Evolutionary conservation across 2,329 filamentous ascomycete species (phyloP).

Genomic region (Monosporascus sp.): DNA sequence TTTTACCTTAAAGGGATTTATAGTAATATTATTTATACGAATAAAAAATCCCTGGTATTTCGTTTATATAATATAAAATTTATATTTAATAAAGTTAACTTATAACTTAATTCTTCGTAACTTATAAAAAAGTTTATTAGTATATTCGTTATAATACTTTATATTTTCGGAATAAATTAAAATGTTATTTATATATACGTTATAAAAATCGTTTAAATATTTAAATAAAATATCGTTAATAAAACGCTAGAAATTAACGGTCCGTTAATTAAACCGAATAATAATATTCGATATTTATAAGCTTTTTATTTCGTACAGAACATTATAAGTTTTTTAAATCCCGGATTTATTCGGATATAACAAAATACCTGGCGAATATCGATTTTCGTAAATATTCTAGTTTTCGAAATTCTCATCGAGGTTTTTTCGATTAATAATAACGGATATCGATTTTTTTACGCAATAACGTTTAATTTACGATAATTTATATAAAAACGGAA

Average conservation of each 20-base stretch:
- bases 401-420: neutral
- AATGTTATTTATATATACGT: slow-evolving; percentile 4
- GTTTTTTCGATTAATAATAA: slow-evolving; percentile 4
- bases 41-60: neutral
- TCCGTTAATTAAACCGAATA: neutral
- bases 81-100: slow-evolving; percentile 1
- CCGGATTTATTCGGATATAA: neutral
- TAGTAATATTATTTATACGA: neutral
- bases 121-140: neutral
- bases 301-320: neutral
- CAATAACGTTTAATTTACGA: slow-evolving; percentile 1
- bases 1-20: neutral
- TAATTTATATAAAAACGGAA: slow-evolving; percentile 4
- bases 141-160: neutral
- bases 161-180: slow-evolving; percentile 1
- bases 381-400: slow-evolving; percentile 2
- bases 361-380: slow-evolving; percentile 2
- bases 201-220: neutral
- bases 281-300: no score
- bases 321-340: no score
- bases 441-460: neutral
- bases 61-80: neutral
- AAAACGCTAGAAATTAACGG: neutral
- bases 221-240: neutral
- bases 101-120: neutral